Base-by-base conservation (phyloP, 2,329 filamentous ascomycete species). In the Nothophoma quercina region DNA sequence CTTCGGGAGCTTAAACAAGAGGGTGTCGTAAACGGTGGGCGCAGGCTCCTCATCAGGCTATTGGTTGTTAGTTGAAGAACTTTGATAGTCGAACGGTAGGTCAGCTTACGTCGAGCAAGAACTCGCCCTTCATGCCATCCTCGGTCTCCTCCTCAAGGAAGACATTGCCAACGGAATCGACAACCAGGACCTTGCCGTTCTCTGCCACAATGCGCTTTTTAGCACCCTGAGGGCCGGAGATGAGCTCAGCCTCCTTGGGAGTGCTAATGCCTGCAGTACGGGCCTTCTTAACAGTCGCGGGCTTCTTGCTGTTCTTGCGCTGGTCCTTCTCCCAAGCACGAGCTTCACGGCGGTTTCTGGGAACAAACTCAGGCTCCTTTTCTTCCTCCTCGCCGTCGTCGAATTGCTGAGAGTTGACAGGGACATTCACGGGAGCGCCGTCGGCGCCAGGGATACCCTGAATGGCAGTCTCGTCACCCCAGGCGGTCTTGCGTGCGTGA, bases 161-260 rank as follows among this genome's bases (percentile, higher is more conserved):
- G 10, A 99, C 95, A 65, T 97, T 92, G 22, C 95, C 95, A 8
- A 88, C 80, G 0, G 90, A 91, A 75, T 99, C 93, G 4, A 99
- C 95, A 49, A 99, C 88, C 29, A 99, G 80, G 1, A 96, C 83
- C 80, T 98, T 99, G 62, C 95, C 95, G 67, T 99, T 99, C 80
- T 96, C 89, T 2, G 93, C 93, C 21, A 93, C 85, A 13, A 98
- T 91, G 28, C 91, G 84, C 82, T 93, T 96, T 77, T 91, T 91
- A 26, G 88, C 82, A 16, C 93, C 92, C 29, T 87, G 84, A 1
- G 90, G 85, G 9, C 86, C 85, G 46, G 81, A 75, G 5, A 78
- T 74, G 67, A 76, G 70, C 58, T 77, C 76, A 58, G 75, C 78
- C 41, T 82, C 81, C 39, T 83, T 80, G 0, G 84, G 83, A 63